Evolutionary conservation across 1,284 basidiomycete species (phyloP).

Genomic region (Singerocomus inundabilis): DNA sequence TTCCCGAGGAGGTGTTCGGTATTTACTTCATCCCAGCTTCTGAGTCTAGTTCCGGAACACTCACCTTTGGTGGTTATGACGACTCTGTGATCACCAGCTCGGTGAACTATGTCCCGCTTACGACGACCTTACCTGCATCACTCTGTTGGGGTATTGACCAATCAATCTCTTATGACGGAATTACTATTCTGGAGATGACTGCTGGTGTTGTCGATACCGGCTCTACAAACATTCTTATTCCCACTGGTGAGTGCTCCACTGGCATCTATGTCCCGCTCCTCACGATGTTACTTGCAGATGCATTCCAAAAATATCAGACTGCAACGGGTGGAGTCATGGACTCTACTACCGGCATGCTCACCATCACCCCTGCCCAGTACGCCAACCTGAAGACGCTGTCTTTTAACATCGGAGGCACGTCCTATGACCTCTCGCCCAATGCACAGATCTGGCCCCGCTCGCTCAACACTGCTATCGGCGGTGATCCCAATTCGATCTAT

Average conservation of each 20-base stretch:
- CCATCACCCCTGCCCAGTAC: conserved; percentile 36
- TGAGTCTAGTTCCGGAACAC: conserved; percentile 38
- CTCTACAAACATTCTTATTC: conserved; percentile 47
- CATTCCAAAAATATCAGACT: conserved; percentile 47
- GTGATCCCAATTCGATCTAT: conserved; percentile 44
- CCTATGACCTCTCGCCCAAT: conserved; percentile 43
- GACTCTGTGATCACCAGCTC: conserved; percentile 40
- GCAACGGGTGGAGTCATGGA: conserved; percentile 55
- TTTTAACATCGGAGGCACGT: conserved; percentile 35
- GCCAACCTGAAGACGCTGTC: not conserved
- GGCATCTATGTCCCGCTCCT: conserved; percentile 1
- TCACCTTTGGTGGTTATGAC: conserved; percentile 52
- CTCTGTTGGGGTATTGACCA: conserved; percentile 57
- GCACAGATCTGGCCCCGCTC: conserved; percentile 54
- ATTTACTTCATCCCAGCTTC: conserved; percentile 48
- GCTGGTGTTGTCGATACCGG: conserved; percentile 39
- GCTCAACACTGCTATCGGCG: conserved; percentile 41
- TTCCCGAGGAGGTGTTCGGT: conserved; percentile 44
- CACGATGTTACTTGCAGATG: too few relatives aligned
- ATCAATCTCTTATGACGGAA: conserved; percentile 43
- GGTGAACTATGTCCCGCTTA: conserved; percentile 51
- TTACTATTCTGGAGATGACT: conserved; percentile 37
- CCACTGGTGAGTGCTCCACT: conserved; percentile 30
- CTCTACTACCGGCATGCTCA: conserved; percentile 41
- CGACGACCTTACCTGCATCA: conserved; percentile 45